Evolutionary conservation across 2,329 filamentous ascomycete species (phyloP).

Genomic region (Aspergillus sojae): DNA sequence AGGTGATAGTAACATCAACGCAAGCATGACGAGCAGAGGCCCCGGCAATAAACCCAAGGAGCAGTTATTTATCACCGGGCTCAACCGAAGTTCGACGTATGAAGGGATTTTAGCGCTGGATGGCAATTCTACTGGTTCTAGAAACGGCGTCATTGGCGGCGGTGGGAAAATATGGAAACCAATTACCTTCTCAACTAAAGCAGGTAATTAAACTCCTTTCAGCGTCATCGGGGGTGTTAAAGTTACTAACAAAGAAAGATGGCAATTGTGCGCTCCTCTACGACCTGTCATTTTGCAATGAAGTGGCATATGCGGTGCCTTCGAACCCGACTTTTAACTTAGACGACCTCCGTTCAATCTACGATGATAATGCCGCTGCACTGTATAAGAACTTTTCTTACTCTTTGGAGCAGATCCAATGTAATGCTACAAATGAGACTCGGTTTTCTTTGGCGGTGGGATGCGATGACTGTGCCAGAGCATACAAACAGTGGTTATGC

Average conservation of each 20-base stretch:
- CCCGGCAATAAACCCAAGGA: conserved; percentile 72
- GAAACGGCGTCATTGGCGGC: conserved; percentile 62
- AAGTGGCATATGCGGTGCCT: conserved; percentile 89
- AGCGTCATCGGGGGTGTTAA: neutral
- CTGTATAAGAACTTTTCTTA: conserved; percentile 80
- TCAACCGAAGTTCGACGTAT: conserved; percentile 74
- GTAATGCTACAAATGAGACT: conserved; percentile 72
- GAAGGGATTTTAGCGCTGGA: conserved; percentile 69
- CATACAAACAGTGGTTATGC: conserved; percentile 96
- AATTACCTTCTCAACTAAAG: conserved; percentile 76
- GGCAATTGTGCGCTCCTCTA: conserved; percentile 84
- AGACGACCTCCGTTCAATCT: conserved; percentile 67
- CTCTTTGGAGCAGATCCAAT: conserved; percentile 80
- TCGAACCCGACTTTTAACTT: conserved; percentile 70
- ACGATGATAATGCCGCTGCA: conserved; percentile 72
- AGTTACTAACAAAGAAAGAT: conserved; percentile 48
- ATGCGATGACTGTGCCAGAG: conserved; percentile 74
- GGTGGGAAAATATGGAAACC: conserved; percentile 74
- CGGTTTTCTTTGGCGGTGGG: conserved; percentile 78
- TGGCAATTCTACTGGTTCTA: conserved; percentile 58
- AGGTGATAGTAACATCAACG: conserved; percentile 60
- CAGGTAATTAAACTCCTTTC: conserved; percentile 59
- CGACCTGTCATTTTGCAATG: conserved; percentile 84
- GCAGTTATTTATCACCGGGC: conserved; percentile 79
- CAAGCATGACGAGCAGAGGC: conserved; percentile 70